phyloP scores from a whole-genome alignment of 305 asterid species.

The Striga hermonthica region DNA sequence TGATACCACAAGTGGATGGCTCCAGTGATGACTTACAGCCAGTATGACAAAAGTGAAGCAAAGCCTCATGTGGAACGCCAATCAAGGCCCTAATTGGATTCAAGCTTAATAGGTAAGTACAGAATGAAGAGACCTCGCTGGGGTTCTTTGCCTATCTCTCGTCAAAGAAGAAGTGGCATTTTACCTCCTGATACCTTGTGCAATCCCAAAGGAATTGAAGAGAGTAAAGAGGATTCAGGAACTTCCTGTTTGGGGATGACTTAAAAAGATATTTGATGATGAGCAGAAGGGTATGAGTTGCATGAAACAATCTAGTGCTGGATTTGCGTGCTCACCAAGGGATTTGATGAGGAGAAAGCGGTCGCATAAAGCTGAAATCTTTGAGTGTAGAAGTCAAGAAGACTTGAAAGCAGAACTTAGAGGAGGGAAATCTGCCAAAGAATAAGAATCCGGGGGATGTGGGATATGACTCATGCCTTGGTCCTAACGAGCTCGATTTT shows the following conservation, averaged over 20 bases:
- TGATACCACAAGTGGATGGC: constrained; percentile 83
- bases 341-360: constrained; percentile 93
- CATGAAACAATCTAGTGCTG: constrained; percentile 18
- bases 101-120: constrained; percentile 39
- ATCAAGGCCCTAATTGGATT: constrained; percentile 35
- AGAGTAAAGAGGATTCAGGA: constrained; percentile 33
- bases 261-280: constrained; percentile 35
- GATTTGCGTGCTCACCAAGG: constrained; percentile 67
- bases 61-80: constrained; percentile 35
- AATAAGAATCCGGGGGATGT: constrained; percentile 27
- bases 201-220: constrained; percentile 33
- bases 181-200: constrained; percentile 36
- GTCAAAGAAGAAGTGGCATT: constrained; percentile 37
- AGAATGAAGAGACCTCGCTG: constrained; percentile 56
- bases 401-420: constrained; percentile 29
- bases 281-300: not conserved
- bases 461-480: constrained; percentile 25
- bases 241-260: constrained; percentile 37
- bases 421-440: constrained; percentile 30
- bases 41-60: constrained; percentile 33
- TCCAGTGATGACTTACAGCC: constrained; percentile 56
- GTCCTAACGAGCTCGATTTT: constrained; percentile 30
- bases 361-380: constrained; percentile 47
- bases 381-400: constrained; percentile 39
- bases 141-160: constrained; percentile 76